Base-by-base conservation (phyloP, 2,329 filamentous ascomycete genomes). In the Claviceps arundinis region DNA sequence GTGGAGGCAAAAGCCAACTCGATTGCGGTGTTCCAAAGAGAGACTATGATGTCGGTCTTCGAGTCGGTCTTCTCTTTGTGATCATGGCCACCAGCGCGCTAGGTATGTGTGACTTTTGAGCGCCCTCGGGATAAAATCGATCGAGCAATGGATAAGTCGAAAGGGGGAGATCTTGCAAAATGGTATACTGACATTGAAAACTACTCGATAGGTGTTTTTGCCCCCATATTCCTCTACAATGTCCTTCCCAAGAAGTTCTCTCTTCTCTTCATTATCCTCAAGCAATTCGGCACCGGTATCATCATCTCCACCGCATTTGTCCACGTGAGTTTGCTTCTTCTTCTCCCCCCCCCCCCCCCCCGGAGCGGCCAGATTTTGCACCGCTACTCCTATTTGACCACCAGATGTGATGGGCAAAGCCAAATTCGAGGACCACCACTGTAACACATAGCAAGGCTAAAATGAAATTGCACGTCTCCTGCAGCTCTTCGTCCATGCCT, bases 201-300 rank as follows among this genome's bases (percentile, higher is more conserved):
- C 5, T 16, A 43, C 26, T n/a, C 5, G 11, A 17, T 17, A 71
- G 71, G 73, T 50, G 84, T 87, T 16, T 86, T 84, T 60, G 69
- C 71, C 0, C 86, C 86, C 0, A 82, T 89, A 45, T 59, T 87
- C 19, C 68, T 86, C 22, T 72, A 75, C 3, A 75, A 73, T 13
- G 73, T 82, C 51, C 74, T 82, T 47, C 74, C 77, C 4, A 65
- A 71, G 37, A 75, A 72, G 50, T 60, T 71, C 13, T 65, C 69
- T 50, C 53, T 76, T 5, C 59, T 78, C 11, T 81, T 87, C 59
- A 77, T 80, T 4, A 62, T 84, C 4, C 69, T 89, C 52, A 86
- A 87, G 66, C 85, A 85, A 58, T 87, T 87, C 57, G 84, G 84
- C 3, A 87, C 84, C 0, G 84, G 84, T 13, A 78, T 87, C 56